Percentiles rank a stretch among this genome's conserved stretches.
Conservation (phyloP, 176 grass and related monocot genomes). For the Musa troglodytarum region DNA sequence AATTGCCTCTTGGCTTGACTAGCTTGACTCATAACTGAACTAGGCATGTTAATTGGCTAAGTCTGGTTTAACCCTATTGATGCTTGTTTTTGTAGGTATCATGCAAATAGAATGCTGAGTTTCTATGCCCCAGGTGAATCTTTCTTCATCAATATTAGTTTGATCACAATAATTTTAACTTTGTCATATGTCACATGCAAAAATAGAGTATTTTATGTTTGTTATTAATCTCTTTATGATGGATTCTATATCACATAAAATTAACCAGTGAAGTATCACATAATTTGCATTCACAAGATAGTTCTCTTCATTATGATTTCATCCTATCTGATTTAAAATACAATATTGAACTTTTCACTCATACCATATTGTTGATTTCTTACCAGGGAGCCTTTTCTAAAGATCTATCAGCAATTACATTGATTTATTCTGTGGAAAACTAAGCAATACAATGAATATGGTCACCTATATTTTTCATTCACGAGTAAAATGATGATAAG, state of each 20-base stretch:
- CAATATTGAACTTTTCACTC: too few species aligned
- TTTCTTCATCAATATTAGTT: neutral
- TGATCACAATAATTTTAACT: neutral
- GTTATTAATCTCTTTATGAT: neutral
- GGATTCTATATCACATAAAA: too few species aligned
- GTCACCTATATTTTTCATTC: neutral
- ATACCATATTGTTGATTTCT: neutral
- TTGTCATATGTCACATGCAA: neutral
- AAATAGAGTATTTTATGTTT: conserved; percentile 27
- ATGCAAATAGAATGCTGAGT: conserved; percentile 93
- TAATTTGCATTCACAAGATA: too few species aligned
- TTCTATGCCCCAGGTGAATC: conserved; percentile 56
- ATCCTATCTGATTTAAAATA: too few species aligned
- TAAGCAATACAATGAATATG: neutral
- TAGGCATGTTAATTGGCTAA: neutral
- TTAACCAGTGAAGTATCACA: too few species aligned
- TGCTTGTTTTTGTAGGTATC: conserved; percentile 57
- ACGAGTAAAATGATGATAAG: neutral
- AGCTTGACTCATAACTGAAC: neutral
- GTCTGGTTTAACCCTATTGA: neutral
- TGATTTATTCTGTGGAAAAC: neutral
- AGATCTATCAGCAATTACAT: neutral
- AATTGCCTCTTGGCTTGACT: neutral
- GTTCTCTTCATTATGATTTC: too few species aligned
- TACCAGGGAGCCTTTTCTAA: neutral